Base-by-base conservation (phyloP, 495 filamentous ascomycete genomes). In the Xylaria longipes region DNA sequence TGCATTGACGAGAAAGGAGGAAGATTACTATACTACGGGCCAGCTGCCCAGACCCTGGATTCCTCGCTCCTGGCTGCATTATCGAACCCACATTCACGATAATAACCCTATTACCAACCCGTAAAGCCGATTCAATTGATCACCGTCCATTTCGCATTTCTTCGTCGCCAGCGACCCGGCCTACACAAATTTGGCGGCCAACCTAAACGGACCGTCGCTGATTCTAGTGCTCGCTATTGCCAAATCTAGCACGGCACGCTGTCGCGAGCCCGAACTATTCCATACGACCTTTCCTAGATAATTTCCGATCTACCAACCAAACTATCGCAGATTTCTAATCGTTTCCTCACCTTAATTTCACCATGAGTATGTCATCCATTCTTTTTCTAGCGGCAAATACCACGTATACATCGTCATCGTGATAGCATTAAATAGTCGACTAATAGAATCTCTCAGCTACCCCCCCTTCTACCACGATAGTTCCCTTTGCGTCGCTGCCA, bases 401-500 rank as follows among this genome's bases (percentile, higher is more conserved):
- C n/a, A 8, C 35, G 25, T 31, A 31, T 2, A 25, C 27, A 15
- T 3, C 64, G 9, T 41, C 1, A 22, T n/a, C 22, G 31, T 67
- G 9, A 22, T 45, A 43, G 17, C 12, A 27, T 29, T 25, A 48
- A 17, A 3, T 57, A 6, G 12, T 58, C 20, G 39, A 58, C 65
- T 68, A 58, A 68, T 14, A 4, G 15, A 43, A 29, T 11, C 52
- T 15, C 45, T 35, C 15, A 75, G 72, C 74, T 58, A 69, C 67
- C 65, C 70, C 78, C 56, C 71, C 77, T 57, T 75, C 79, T 54
- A 84, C 82, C 8, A 85, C 83, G n/a, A 70, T 85, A 58, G 79
- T 87, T 29, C 85, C 86, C 54, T 80, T 84, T 69, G 76, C 74
- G 33, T 70, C 76, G 29, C 76, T 89, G 57, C 85, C 86, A 50